Evolutionary conservation across 805 yeast species (phyloP).

Genomic region (Yamadazyma laniorum): DNA sequence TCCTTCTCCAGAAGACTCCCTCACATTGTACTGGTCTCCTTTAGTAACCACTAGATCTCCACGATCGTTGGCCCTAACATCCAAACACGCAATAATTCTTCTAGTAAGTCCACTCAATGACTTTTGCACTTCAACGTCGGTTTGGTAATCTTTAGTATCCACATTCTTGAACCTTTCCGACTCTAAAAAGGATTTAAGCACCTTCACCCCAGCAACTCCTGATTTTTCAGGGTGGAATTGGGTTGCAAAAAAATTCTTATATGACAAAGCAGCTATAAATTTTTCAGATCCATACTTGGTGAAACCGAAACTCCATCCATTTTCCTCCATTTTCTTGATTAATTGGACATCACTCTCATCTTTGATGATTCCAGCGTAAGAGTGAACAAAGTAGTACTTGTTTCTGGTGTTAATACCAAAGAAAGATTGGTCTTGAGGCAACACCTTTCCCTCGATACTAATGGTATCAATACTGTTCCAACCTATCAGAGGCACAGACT

Average conservation of each 20-base stretch:
- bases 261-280: slow-evolving; percentile 78
- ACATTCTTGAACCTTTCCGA: slow-evolving; percentile 29
- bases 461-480: slow-evolving; percentile 65
- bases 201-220: slow-evolving; percentile 82
- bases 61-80: slow-evolving; percentile 90
- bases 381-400: slow-evolving; percentile 93
- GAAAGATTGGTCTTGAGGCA: slow-evolving; percentile 30
- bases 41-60: slow-evolving; percentile 98
- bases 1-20: slow-evolving; percentile 54
- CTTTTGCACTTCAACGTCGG: slow-evolving; percentile 14
- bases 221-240: slow-evolving; percentile 99
- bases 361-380: slow-evolving; percentile 76
- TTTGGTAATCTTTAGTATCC: slow-evolving; percentile 18
- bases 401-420: slow-evolving; percentile 64
- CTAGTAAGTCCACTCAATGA: slow-evolving; percentile 70
- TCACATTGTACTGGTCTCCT: slow-evolving; percentile 97
- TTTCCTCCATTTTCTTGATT: slow-evolving; percentile 22
- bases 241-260: slow-evolving; percentile 84
- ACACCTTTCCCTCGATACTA: slow-evolving; percentile 20
- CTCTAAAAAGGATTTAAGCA: slow-evolving; percentile 69
- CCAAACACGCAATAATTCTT: slow-evolving; percentile 93
- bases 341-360: slow-evolving; percentile 22
- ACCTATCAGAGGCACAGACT: slow-evolving; percentile 95
- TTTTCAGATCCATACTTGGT: slow-evolving; percentile 74
- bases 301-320: slow-evolving; percentile 71